These are phyloP conservation scores for Bolboschoenoplectus hybrid DNA, from an alignment of 202 grass and related monocot species.

Conservation along the genomic window DNA sequence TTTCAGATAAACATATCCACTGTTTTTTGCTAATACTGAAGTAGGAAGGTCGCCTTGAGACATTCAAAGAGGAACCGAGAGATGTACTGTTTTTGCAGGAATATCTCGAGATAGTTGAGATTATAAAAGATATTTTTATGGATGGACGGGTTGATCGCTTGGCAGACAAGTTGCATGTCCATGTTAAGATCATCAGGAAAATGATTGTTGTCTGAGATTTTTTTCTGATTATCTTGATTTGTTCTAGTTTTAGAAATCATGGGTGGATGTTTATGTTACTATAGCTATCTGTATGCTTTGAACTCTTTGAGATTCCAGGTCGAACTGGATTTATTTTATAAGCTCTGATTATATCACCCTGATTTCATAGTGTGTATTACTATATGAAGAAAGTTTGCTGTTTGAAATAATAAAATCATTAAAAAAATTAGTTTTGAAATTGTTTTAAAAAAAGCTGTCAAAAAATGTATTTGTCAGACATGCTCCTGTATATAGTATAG, in stretches of 20 bases:
- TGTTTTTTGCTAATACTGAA: too few relatives aligned
- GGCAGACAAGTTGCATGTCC: not conserved
- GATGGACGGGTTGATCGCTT: not conserved
- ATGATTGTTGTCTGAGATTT: not conserved
- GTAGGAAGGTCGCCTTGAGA: too few relatives aligned
- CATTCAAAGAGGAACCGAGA: too few relatives aligned
- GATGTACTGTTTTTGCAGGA: too few relatives aligned
- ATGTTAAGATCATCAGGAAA: not conserved
- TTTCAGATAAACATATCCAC: too few relatives aligned
- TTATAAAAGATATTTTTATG: not conserved
- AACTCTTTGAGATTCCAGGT: not conserved
- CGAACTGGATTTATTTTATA: not conserved
- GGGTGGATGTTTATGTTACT: not conserved
- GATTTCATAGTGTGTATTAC: not conserved
- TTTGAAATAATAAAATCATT: constrained; percentile 16
- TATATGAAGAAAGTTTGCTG: not conserved
- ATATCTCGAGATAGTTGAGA: too few relatives aligned
- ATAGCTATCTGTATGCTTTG: not conserved
- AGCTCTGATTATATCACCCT: not conserved
- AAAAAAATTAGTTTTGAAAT: not conserved
- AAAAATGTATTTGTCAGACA: not conserved
- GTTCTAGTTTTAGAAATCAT: not conserved
- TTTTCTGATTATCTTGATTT: not conserved
- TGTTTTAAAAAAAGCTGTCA: not conserved
- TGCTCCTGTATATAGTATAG: not conserved